Evolutionary conservation across 148 eudicot genomes (phyloP).

Genomic region (Gaultheria prostrata): DNA sequence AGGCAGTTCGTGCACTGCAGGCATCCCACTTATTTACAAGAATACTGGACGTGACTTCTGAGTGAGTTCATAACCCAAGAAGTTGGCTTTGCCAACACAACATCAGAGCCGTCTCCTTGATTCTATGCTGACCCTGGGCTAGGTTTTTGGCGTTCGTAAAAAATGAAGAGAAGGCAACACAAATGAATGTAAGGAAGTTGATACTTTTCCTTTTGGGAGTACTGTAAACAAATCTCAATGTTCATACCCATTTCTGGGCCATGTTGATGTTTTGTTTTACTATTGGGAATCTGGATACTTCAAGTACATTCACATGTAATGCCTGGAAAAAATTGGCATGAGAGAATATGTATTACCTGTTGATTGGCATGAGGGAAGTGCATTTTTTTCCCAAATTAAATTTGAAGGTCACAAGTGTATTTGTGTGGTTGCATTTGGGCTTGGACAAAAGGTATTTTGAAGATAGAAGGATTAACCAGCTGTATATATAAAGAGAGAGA

Average conservation of each 20-base stretch:
- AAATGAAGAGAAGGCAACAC: background rate
- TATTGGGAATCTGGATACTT: background rate
- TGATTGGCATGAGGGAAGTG: too few relatives aligned
- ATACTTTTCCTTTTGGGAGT: background rate
- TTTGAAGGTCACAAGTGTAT: background rate
- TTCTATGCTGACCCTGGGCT: slow-evolving; percentile 12
- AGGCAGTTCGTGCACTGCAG: background rate
- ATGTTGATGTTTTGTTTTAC: background rate
- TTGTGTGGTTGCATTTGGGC: background rate
- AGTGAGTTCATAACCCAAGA: background rate
- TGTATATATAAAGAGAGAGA: background rate
- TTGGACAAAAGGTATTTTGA: background rate
- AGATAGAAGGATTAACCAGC: background rate
- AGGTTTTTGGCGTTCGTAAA: slow-evolving; percentile 1
- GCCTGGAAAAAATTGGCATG: background rate
- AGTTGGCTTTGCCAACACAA: slow-evolving; percentile 18
- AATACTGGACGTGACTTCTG: background rate
- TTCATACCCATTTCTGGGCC: background rate
- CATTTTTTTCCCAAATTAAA: too few relatives aligned
- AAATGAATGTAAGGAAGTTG: background rate
- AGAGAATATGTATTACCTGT: too few relatives aligned
- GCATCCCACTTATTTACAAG: background rate
- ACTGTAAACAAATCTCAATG: background rate
- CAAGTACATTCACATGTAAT: background rate
- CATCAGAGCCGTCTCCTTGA: background rate